phyloP scores from a whole-genome alignment of 2,329 filamentous ascomycete genomes.

The Calonectria crousiana region DNA sequence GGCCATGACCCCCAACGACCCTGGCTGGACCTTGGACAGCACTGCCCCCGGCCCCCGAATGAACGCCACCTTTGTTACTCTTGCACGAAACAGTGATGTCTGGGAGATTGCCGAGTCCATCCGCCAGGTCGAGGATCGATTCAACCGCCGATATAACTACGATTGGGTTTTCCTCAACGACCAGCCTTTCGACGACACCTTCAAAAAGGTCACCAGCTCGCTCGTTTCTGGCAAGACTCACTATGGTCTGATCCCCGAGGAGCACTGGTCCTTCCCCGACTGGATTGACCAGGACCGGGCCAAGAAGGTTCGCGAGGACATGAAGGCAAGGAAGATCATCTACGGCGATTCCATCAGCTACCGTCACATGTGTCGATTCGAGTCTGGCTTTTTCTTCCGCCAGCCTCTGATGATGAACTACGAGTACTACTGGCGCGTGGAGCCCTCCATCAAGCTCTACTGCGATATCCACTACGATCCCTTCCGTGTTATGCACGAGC shows the following conservation, averaged over 20 bases:
- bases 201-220: conserved; percentile 90
- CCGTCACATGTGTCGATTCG: conserved; percentile 99
- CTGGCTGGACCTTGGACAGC: conserved; percentile 64
- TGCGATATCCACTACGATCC: conserved; percentile 97
- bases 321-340: conserved; percentile 95
- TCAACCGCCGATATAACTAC: conserved; percentile 97
- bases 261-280: conserved; percentile 97
- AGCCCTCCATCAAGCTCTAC: conserved; percentile 95
- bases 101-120: conserved; percentile 99
- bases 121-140: conserved; percentile 95
- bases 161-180: conserved; percentile 99
- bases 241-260: conserved; percentile 88
- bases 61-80: conserved; percentile 97
- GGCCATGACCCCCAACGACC: conserved; percentile 64
- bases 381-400: conserved; percentile 99
- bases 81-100: conserved; percentile 91
- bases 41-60: conserved; percentile 78
- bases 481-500: conserved; percentile 95
- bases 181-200: conserved; percentile 89
- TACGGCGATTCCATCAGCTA: conserved; percentile 98
- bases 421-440: conserved; percentile 99
- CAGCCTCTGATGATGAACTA: conserved; percentile 94
- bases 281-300: conserved; percentile 98
- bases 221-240: conserved; percentile 93
- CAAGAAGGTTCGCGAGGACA: conserved; percentile 89